phyloP scores from a whole-genome alignment of 306 rosid species.

The Senna siamea region DNA sequence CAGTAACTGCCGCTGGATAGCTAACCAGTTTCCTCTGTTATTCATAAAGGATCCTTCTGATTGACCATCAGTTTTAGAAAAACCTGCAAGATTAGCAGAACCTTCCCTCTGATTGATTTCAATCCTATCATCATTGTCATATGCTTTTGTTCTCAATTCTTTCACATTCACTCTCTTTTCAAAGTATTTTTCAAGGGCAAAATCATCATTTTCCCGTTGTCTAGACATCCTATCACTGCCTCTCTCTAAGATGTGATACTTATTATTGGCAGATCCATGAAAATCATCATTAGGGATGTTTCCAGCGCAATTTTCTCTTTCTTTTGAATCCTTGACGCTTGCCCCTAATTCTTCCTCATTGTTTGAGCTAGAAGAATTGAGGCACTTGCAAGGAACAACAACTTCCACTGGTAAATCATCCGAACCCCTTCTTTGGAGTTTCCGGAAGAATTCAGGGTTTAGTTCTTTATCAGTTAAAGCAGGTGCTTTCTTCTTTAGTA shows the following conservation, averaged over 20 bases:
- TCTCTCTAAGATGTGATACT: conserved; percentile 59
- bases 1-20: conserved; percentile 84
- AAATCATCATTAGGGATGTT: conserved; percentile 56
- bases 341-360: conserved; percentile 61
- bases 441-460: conserved; percentile 91
- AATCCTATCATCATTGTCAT: conserved; percentile 58
- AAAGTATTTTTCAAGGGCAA: conserved; percentile 53
- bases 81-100: conserved; percentile 66
- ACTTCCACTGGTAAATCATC: conserved; percentile 93
- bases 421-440: conserved; percentile 76
- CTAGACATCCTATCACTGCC: conserved; percentile 54
- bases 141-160: conserved; percentile 64
- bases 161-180: conserved; percentile 69
- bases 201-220: conserved; percentile 59
- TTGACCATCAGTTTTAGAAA: conserved; percentile 79
- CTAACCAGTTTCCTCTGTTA: conserved; percentile 90
- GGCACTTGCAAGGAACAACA: conserved; percentile 72
- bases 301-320: conserved; percentile 52
- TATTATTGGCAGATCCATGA: conserved; percentile 58
- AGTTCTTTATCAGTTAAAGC: conserved; percentile 75
- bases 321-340: conserved; percentile 54
- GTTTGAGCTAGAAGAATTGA: conserved; percentile 69
- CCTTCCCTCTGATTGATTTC: conserved; percentile 68
- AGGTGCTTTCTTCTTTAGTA: conserved; percentile 85
- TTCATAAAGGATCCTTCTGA: conserved; percentile 75